Percentiles rank a stretch among this genome's conserved stretches.
Conservation (phyloP, 2,329 filamentous ascomycete species). For the Didymella arachidicola region DNA sequence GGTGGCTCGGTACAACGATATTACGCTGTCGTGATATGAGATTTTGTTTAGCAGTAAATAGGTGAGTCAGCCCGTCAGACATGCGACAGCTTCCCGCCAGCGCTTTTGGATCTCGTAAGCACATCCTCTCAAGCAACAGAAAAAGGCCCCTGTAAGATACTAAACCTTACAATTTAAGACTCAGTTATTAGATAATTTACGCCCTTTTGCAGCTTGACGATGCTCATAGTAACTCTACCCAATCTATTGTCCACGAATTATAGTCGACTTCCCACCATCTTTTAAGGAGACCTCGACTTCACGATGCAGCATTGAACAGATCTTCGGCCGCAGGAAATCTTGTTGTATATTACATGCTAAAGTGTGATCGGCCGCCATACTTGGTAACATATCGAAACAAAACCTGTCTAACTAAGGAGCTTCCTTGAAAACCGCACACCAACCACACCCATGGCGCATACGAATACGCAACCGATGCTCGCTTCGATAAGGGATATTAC, state of each 20-base stretch:
- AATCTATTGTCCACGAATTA: too few species aligned
- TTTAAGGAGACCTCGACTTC: background rate
- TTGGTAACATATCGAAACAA: conserved; percentile 43
- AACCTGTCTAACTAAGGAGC: conserved; percentile 37
- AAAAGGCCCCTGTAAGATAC: too few species aligned
- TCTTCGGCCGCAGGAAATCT: conserved; percentile 27
- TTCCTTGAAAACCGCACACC: conserved; percentile 31
- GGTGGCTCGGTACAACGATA: background rate
- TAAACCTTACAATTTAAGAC: too few species aligned
- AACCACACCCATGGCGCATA: conserved; percentile 22
- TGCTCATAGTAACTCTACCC: too few species aligned
- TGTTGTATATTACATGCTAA: conserved; percentile 39
- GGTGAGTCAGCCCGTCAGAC: background rate
- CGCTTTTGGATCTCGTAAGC: background rate
- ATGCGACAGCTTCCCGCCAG: background rate
- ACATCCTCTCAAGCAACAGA: background rate
- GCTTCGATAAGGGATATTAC: conserved; percentile 30
- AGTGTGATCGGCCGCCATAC: conserved; percentile 35
- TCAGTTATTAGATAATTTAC: too few species aligned
- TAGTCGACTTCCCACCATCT: too few species aligned
- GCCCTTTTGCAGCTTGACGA: too few species aligned
- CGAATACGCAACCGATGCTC: conserved; percentile 29
- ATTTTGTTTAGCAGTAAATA: background rate
- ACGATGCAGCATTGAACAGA: background rate
- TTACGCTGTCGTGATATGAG: background rate